A percentile compares a stretch with the other conserved stretches of the same genome.
These are phyloP conservation scores for Bathelium albidoporum DNA, from an alignment of 495 filamentous ascomycete species.

Conservation along the genomic window DNA sequence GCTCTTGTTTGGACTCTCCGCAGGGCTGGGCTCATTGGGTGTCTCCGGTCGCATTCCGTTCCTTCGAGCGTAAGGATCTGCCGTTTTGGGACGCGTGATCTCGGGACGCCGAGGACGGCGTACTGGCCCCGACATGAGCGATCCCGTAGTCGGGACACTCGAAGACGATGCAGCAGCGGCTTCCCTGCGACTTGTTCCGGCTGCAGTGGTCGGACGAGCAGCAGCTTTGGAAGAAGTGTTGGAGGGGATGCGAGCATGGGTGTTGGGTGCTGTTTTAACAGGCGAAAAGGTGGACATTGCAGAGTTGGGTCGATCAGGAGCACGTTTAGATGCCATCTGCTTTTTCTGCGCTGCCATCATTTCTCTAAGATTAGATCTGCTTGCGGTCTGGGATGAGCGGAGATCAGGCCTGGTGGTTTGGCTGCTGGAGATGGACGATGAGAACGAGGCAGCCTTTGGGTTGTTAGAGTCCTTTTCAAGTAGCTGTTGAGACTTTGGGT, in stretches of 20 bases:
- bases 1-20: slow-evolving; percentile 14
- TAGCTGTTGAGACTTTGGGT: slow-evolving; percentile 59
- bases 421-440: slow-evolving; percentile 31
- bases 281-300: slow-evolving; percentile 59
- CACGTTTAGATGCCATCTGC: slow-evolving; percentile 45
- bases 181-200: slow-evolving; percentile 12
- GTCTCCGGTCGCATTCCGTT: slow-evolving; percentile 30
- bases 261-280: slow-evolving; percentile 34
- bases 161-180: neutral
- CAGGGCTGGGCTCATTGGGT: slow-evolving; percentile 31
- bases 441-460: slow-evolving; percentile 46
- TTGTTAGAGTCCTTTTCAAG: slow-evolving; percentile 73
- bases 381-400: slow-evolving; percentile 14
- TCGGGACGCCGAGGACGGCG: slow-evolving; percentile 46
- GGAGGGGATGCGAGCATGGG: slow-evolving; percentile 9
- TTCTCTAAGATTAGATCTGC: slow-evolving; percentile 56
- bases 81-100: slow-evolving; percentile 44
- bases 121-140: slow-evolving; percentile 50
- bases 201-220: slow-evolving; percentile 19
- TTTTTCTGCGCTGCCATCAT: slow-evolving; percentile 77
- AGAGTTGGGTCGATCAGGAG: slow-evolving; percentile 62
- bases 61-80: slow-evolving; percentile 45
- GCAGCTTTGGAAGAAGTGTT: slow-evolving; percentile 18
- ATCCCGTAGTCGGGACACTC: slow-evolving; percentile 18
- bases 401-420: slow-evolving; percentile 14